A percentile compares a stretch with the other conserved stretches of the same genome.
These are phyloP conservation scores for Sistotremastrum niveocremeum DNA, from an alignment of 768 basidiomycete genomes.

Conservation along the genomic window DNA sequence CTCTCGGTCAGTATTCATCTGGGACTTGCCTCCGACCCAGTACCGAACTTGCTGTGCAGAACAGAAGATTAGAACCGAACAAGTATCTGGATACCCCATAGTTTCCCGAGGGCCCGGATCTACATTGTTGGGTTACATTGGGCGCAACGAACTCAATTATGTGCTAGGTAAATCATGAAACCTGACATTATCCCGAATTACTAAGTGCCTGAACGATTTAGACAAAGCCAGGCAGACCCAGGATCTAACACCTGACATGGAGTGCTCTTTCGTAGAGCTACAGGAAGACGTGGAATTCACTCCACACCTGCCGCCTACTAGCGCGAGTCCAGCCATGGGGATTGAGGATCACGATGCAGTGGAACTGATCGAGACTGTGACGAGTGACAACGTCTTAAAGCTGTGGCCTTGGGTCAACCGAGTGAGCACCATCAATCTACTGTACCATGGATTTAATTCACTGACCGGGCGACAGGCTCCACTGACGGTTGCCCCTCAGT, in stretches of 20 bases:
- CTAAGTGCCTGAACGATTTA: conserved; percentile 15
- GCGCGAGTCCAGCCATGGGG: conserved; percentile 37
- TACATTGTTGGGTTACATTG: conserved; percentile 77
- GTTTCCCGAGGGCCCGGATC: conserved; percentile 46
- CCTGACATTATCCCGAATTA: too few relatives aligned
- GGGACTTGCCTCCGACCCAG: neutral
- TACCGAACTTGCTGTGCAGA: conserved; percentile 30
- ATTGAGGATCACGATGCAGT: conserved; percentile 56
- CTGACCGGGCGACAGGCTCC: conserved; percentile 51
- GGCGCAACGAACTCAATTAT: conserved; percentile 70
- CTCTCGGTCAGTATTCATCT: conserved; percentile 50
- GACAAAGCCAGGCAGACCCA: conserved; percentile 60
- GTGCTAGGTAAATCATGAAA: conserved; percentile 53
- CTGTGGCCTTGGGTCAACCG: conserved; percentile 93
- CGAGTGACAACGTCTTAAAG: conserved; percentile 43
- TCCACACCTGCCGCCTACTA: conserved; percentile 27
- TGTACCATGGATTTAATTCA: conserved; percentile 1
- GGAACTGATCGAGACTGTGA: conserved; percentile 48
- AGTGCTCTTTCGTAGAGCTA: conserved; percentile 52
- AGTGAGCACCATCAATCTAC: conserved; percentile 29
- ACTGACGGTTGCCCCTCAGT: conserved; percentile 79
- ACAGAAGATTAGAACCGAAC: conserved; percentile 48
- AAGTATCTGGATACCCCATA: conserved; percentile 85
- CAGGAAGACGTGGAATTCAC: conserved; percentile 39
- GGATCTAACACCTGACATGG: conserved; percentile 47